Evolutionary conservation across 805 yeast genomes (phyloP), one percentile per base, ranked within the genome.

Genomic region (Spencermartinsiella europaea): DNA sequence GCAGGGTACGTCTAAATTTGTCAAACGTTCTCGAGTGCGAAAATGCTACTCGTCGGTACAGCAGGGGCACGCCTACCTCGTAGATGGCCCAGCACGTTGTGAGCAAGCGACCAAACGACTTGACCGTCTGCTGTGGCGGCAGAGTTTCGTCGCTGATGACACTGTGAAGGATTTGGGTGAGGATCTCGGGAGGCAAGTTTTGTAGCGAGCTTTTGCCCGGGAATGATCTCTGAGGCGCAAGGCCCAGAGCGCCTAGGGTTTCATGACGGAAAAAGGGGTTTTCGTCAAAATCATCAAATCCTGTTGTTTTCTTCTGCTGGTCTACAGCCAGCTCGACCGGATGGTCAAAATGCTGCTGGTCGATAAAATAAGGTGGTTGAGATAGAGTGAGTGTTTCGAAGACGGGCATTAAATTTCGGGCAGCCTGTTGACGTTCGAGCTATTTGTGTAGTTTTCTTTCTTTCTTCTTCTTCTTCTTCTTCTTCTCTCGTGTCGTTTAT

Each of bases 11-110:
- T 38, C 86, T 70, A 55, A 89, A 83, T 56, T 74, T 77, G 62
- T 83, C 85, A 57, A 88, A 88, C 8, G 89, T 74, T 47, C 80
- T 85, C 3, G 96, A 91, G 36, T 93, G 77, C 50, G 86, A 82
- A 66, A 88, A 84, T 42, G 69, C 56, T 15, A 66, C 70, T 39
- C 66, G 69, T 5, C 67, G 56, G 54, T 68, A 68, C 21, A 68
- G 60, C 4, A 63, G 53, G 2, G 65, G 66, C 28, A 64, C 52
- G 20, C 68, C 71, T 5, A 57, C 55, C 44, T 60, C 62, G 53
- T 66, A 61, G 45, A 68, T 57, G 22, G 57, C 42, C 37, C 51
- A 60, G 45, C 60, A 59, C 2, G 58, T 55, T 19, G 61, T 42
- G 38, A 61, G 50, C 44, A 59, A 40, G 17, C 50, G 42, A 39